These are phyloP conservation scores for Cryptosporidium muris DNA, from an alignment of 169 alveolate genomes.

Conservation along the genomic window DNA sequence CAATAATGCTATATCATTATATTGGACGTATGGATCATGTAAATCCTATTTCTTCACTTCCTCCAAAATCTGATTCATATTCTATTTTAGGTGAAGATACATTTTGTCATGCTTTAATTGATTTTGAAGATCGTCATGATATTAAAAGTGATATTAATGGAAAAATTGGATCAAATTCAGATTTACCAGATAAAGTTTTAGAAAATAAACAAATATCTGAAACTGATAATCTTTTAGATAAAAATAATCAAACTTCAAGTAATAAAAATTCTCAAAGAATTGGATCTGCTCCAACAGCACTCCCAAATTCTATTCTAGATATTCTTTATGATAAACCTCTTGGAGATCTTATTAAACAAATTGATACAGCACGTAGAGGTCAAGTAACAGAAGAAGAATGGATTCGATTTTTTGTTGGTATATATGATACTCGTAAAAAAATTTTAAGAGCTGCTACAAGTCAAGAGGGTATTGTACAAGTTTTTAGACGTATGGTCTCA, in stretches of 20 bases:
- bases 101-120: slow-evolving; percentile 65
- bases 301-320: slow-evolving; percentile 65
- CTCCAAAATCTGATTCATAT: slow-evolving; percentile 53
- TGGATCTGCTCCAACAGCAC: slow-evolving; percentile 51
- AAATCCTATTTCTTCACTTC: slow-evolving; percentile 9
- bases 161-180: background rate
- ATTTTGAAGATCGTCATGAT: slow-evolving; percentile 60
- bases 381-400: slow-evolving; percentile 70
- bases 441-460: slow-evolving; percentile 66
- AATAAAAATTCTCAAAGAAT: background rate
- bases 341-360: slow-evolving; percentile 60
- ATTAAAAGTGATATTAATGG: background rate
- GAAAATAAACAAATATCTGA: background rate
- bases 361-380: slow-evolving; percentile 62
- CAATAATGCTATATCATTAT: slow-evolving; percentile 67
- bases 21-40: slow-evolving; percentile 67
- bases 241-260: background rate
- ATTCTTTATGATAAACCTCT: slow-evolving; percentile 63
- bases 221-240: background rate
- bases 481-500: slow-evolving; percentile 82
- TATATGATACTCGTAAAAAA: slow-evolving; percentile 63
- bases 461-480: slow-evolving; percentile 84
- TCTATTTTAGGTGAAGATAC: slow-evolving; percentile 68
- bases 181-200: background rate
- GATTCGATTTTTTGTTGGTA: slow-evolving; percentile 66